Percentiles rank a stretch among this genome's conserved stretches.
Evolutionary conservation across 345 rosid species (phyloP).

Genomic region (Pseudoturritis turrita): DNA sequence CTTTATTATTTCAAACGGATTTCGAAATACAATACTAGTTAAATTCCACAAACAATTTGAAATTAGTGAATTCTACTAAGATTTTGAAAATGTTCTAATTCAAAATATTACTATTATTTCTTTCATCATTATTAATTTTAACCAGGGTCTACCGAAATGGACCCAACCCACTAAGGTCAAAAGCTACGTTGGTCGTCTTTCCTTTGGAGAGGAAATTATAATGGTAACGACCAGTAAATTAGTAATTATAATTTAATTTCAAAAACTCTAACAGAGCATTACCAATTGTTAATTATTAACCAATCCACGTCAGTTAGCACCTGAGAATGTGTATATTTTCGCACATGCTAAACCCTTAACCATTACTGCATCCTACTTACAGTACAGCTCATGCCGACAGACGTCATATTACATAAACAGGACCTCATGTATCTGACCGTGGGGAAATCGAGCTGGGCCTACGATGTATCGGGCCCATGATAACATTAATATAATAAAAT

Average conservation of each 20-base stretch:
- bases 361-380: no score
- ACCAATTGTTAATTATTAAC: neutral
- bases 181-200: neutral
- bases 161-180: conserved; percentile 17
- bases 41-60: no score
- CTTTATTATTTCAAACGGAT: neutral
- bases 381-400: conserved; percentile 11
- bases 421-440: conserved; percentile 7
- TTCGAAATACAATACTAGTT: neutral
- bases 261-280: neutral
- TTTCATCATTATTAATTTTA: neutral
- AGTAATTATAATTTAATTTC: neutral
- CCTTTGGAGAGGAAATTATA: neutral
- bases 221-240: neutral
- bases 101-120: neutral
- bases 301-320: conserved; percentile 15
- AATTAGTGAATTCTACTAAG: no score
- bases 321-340: neutral
- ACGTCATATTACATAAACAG: conserved; percentile 6
- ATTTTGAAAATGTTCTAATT: no score
- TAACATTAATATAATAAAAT: neutral
- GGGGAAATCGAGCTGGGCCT: neutral
- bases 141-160: conserved; percentile 4
- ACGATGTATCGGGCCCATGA: neutral
- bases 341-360: conserved; percentile 3